Base-by-base conservation (phyloP, 495 filamentous ascomycete species). In the Penicillium manginii region DNA sequence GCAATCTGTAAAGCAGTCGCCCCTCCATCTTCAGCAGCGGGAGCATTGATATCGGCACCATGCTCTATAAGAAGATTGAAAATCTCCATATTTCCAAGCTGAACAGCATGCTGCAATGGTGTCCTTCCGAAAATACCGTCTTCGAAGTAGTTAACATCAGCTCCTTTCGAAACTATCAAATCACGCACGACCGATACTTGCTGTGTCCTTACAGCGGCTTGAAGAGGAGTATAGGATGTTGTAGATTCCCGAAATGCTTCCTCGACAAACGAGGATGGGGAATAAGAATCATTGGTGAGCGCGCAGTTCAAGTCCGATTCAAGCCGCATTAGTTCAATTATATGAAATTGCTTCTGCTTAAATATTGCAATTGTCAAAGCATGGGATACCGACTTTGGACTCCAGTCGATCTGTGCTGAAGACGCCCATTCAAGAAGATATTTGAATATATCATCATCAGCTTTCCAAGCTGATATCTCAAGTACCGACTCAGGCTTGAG, bases 1-100 rank as follows among this genome's bases (percentile, higher is more conserved):
- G 67, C 63, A 21, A 65, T 31, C 40, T 67, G 56, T 3, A 54
- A 64, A 31, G 52, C 57, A 33, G 22, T 67, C 32, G 31, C 40
- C 0, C 65, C 71, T 10, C 52, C 46, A 3, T 50, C 17, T 2
- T 22, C 3, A 5, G 58, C 64, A 15, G 59, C 33, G 4, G 50
- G 33, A 6, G 46, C 29, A 37, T 74, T 68, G 14, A 73, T 54
- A 29, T 73, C 43, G 6, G 72, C 75, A 3, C 62, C 66, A 11
- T 40, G 51, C 32, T 50, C 45, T 18, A 57, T 4, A n/a, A 45
- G 40, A 45, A 55, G n/a, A 17, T 49, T 8, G 1, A 55, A 6
- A 23, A 55, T 48, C 26, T 55, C 42, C 15, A 55, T 32, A 17
- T 55, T 55, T 35, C 53, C 42, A 22, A 32, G 22, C 29, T 55